phyloP scores from a whole-genome alignment of 1,284 basidiomycete species.

The Rhodofomes roseus region DNA sequence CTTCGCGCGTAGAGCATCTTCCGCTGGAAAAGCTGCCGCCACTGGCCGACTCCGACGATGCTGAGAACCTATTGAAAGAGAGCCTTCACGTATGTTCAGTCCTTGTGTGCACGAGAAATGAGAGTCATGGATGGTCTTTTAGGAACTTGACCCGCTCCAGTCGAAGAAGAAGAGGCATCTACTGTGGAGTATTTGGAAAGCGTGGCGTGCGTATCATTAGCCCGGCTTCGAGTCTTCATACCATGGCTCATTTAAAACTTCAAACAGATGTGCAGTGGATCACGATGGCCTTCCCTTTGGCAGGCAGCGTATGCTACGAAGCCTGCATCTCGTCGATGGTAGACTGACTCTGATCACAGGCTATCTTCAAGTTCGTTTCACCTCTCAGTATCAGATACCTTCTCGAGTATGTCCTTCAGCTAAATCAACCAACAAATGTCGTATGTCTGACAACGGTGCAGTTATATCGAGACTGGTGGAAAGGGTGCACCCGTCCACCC shows the following conservation, averaged over 20 bases:
- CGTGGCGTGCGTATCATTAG: conserved; percentile 12
- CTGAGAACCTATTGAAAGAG: conserved; percentile 34
- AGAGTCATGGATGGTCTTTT: conserved; percentile 12
- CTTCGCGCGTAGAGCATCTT: conserved; percentile 23
- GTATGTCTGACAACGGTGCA: conserved; percentile 1
- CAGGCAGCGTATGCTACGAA: conserved; percentile 2
- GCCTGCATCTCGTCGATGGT: neutral
- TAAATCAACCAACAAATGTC: neutral
- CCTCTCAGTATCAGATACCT: conserved; percentile 39
- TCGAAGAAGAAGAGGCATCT: conserved; percentile 13
- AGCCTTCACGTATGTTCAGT: conserved; percentile 20
- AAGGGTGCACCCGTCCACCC: conserved; percentile 31
- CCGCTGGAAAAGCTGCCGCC: conserved; percentile 34
- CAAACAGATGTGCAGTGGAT: conserved; percentile 7
- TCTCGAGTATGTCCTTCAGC: conserved; percentile 18
- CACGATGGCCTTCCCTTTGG: conserved; percentile 6
- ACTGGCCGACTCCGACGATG: conserved; percentile 43
- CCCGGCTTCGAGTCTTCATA: too few species aligned
- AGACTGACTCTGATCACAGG: neutral
- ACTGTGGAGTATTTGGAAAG: conserved; percentile 16
- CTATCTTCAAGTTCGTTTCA: conserved; percentile 26
- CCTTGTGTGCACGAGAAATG: neutral
- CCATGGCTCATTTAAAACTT: neutral
- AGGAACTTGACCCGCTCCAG: conserved; percentile 19
- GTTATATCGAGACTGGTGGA: conserved; percentile 36